These are phyloP conservation scores for Neopestalotiopsis sp. DNA, from an alignment of 2,329 filamentous ascomycete species.

Conservation along the genomic window DNA sequence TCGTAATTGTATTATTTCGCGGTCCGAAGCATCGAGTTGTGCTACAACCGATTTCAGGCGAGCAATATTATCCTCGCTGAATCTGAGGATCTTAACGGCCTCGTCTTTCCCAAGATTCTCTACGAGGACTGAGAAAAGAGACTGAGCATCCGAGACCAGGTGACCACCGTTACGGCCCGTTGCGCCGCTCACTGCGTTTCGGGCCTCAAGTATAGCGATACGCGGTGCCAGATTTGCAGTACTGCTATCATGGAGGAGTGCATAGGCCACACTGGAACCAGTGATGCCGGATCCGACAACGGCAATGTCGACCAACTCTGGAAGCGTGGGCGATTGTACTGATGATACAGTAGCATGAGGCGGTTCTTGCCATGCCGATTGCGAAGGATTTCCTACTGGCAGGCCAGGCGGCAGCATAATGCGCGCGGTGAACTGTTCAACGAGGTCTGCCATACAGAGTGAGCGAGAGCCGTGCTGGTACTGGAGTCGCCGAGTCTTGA, in stretches of 20 bases:
- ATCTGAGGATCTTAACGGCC: too few species aligned
- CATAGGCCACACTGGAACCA: not conserved
- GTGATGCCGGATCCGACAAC: slow-evolving; percentile 1
- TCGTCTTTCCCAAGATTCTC: too few species aligned
- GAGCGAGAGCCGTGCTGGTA: too few species aligned
- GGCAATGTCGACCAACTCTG: not conserved
- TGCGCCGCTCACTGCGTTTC: slow-evolving; percentile 8
- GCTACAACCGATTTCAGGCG: too few species aligned
- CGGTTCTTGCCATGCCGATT: not conserved
- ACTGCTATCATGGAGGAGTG: not conserved
- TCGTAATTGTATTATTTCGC: too few species aligned
- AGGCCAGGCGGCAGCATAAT: too few species aligned
- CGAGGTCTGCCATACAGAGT: too few species aligned
- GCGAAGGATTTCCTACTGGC: not conserved
- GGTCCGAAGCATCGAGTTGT: too few species aligned
- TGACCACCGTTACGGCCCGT: slow-evolving; percentile 8
- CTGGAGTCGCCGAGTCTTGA: too few species aligned
- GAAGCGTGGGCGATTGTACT: not conserved
- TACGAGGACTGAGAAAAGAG: not conserved
- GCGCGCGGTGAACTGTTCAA: too few species aligned
- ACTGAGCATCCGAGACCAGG: not conserved
- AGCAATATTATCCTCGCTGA: too few species aligned
- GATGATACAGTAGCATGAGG: not conserved
- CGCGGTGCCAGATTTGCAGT: not conserved
- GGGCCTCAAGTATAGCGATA: slow-evolving; percentile 7